phyloP scores from a whole-genome alignment of 306 rosid genomes.

The Adenanthera pavonina region DNA sequence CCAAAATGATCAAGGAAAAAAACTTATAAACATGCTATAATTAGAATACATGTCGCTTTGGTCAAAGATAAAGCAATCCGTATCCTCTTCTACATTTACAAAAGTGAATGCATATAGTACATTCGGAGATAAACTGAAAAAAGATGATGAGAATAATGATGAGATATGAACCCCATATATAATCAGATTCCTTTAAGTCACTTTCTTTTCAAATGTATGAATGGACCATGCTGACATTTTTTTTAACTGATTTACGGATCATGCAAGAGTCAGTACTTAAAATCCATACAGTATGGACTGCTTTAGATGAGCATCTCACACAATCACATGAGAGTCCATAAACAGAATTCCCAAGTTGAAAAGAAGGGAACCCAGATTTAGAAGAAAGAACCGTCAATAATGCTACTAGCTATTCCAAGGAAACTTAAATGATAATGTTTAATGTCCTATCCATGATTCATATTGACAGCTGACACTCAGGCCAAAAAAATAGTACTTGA shows the following conservation, averaged over 20 bases:
- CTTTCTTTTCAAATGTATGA: neutral
- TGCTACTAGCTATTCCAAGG: conserved; percentile 11
- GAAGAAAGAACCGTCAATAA: conserved; percentile 17
- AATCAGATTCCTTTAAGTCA: neutral
- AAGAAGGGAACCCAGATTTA: conserved; percentile 7
- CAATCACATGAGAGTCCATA: neutral
- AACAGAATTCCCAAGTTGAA: neutral
- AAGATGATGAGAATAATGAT: neutral
- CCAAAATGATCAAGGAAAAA: conserved; percentile 1
- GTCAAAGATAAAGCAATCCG: neutral
- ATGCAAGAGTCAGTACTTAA: neutral
- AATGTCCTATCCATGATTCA: neutral
- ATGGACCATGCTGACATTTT: neutral
- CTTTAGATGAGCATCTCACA: neutral
- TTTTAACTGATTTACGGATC: conserved; percentile 10
- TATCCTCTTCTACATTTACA: neutral
- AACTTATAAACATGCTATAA: neutral
- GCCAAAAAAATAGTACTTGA: too few species aligned
- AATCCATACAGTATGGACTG: neutral
- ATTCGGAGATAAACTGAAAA: neutral
- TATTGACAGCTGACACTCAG: too few species aligned
- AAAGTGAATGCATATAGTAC: neutral
- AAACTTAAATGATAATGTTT: conserved; percentile 11
- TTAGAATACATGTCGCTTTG: neutral
- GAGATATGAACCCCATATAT: neutral